Evolutionary conservation across 441 rosid species (phyloP), one percentile per base, ranked within the genome.

Genomic region (Populus trichocarpa): DNA sequence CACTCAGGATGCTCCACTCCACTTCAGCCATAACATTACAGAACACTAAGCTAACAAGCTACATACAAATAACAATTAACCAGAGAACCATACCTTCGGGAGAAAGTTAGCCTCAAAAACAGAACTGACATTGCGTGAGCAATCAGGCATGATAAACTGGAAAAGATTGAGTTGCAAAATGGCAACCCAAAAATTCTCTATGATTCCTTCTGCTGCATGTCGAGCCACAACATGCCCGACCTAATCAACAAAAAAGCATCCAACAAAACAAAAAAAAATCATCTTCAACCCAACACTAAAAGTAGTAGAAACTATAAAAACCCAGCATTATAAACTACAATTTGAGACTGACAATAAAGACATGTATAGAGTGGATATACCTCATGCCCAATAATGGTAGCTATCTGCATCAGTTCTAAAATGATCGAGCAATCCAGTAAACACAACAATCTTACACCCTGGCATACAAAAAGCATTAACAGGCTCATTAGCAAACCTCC

Each of bases 171-270:
- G 65, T 73, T 93, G 97, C 67, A 90, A 78, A 72, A 94, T 88
- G n/a, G 91, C 84, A 81, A 93, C 82, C 97, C 98, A 93, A 65
- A 96, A 85, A 77, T 93, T 90, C 87, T 88, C 92, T 16, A 98
- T 91, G 64, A 94, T 73, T 32, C 78, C 73, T 82, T 96, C 98
- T 0, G 97, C 97, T 66, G 72, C 68, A 86, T 94, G 98, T 78
- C 98, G 85, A n/a, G 95, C 98, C 80, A 96, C 97, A 11, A 92
- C 96, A 89, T 93, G 98, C 32, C 88, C 98, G 79, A 96, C 92
- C 99, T 96, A 85, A 64, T 71, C 53, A 35, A 67, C 79, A 73
- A 64, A 50, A 77, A 22, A 30, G 12, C 12, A 73, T 40, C 38
- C 75, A 67, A 53, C 75, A 38, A 81, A 67, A 59, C 9, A 71